Base-by-base conservation (phyloP, 306 rosid genomes). In the Cucurbita ficifolia region DNA sequence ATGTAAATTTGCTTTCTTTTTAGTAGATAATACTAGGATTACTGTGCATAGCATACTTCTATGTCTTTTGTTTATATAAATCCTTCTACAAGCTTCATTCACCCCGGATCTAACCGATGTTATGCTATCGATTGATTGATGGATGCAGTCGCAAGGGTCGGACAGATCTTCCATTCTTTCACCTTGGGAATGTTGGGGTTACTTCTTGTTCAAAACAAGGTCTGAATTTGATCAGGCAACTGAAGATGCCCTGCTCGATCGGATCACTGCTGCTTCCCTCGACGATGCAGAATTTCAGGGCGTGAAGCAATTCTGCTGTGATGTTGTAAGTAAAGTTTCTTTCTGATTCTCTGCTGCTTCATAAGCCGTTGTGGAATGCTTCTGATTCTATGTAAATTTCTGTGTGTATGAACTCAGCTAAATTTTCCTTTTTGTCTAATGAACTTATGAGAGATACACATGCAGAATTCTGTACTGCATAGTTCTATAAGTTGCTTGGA, bases 101-200 rank as follows among this genome's bases (percentile, higher is more conserved):
- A 2, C 7, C 55, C 19, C 21, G 36, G 61, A 56, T 21, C 36
- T 56, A 56, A 56, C 22, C 4, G 17, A 21, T 22, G 38, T 19
- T 10, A 57, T 24, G 40, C 9, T 57, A 11, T 24, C 17, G 5
- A 57, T 57, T 5, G 36, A 11, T 57, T 5, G 36, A 24, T 57
- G 38, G 39, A 33, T 57, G 78, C 83, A 67, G 86, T 73, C 1
- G 29, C 83, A 49, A 54, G 19, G 69, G 6, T 57, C 58, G 24
- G 35, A 55, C 55, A 68, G 68, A 65, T 39, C 74, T 4, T 33
- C 75, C 62, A 65, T 65, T 59, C 81, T 76, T 16, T 79, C 86
- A 40, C 83, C 83, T 58, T 82, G 83, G 83, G 83, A 82, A 61
- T 82, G 86, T 52, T 82, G 86, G 14, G 86, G 83, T 4, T 82